A percentile compares a stretch with the other conserved stretches of the same genome.
Evolutionary conservation across 2,329 filamentous ascomycete species (phyloP).

Genomic region (Atkinsonella hypoxylon): DNA sequence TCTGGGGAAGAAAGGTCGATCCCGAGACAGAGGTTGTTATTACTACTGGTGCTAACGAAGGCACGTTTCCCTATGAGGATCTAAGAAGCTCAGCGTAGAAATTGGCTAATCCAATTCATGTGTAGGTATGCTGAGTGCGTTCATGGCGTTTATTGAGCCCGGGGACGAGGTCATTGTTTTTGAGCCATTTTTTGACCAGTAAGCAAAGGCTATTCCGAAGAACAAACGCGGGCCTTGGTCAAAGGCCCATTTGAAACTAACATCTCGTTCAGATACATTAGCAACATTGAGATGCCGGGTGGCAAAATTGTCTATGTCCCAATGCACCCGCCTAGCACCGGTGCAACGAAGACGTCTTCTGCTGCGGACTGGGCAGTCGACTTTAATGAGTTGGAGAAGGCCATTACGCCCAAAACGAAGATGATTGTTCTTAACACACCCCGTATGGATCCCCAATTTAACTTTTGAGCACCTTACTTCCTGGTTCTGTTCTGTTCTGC

Average conservation of each 20-base stretch:
- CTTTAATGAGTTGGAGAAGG: slow-evolving; percentile 66
- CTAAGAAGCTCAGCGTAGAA: not conserved
- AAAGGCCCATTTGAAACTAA: not conserved
- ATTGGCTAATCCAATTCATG: not conserved
- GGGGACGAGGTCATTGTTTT: slow-evolving; percentile 97
- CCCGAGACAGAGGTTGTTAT: slow-evolving; percentile 90
- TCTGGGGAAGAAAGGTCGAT: slow-evolving; percentile 71
- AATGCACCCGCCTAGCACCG: slow-evolving; percentile 76
- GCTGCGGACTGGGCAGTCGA: slow-evolving; percentile 83
- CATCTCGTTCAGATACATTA: slow-evolving; percentile 47
- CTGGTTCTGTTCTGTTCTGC: not conserved
- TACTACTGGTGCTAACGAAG: slow-evolving; percentile 83
- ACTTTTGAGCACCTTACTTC: not conserved
- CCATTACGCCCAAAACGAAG: slow-evolving; percentile 77
- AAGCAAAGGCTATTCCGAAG: slow-evolving; percentile 3
- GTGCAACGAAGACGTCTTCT: slow-evolving; percentile 66
- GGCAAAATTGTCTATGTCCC: slow-evolving; percentile 92
- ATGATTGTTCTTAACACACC: slow-evolving; percentile 90
- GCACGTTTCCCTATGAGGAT: slow-evolving; percentile 1
- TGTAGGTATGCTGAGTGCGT: slow-evolving; percentile 75
- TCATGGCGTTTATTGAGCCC: slow-evolving; percentile 92
- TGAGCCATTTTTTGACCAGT: slow-evolving; percentile 98
- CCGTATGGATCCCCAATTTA: slow-evolving; percentile 22
- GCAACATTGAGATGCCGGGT: slow-evolving; percentile 96
- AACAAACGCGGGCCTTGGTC: no score